These are phyloP conservation scores for Cymbidium sinense DNA, from an alignment of 106 monocot species.

Conservation along the genomic window DNA sequence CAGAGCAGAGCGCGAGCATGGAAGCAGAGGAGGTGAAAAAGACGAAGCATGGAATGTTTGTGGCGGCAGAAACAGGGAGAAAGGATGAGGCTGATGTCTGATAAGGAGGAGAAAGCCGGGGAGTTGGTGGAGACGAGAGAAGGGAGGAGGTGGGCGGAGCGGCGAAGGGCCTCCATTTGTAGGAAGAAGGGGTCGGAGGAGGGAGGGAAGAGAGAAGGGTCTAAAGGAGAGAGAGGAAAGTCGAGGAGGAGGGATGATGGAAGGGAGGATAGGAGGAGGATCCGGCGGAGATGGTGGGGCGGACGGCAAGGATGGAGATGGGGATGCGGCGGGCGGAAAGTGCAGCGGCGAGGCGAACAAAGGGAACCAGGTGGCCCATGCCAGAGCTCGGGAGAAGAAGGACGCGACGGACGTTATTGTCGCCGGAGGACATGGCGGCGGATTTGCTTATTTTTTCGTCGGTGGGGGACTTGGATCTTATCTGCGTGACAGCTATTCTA, in stretches of 20 bases:
- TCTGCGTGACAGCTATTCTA: too few species aligned
- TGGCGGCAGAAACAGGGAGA: conserved; percentile 7
- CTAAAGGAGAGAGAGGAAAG: conserved; percentile 23
- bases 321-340: conserved; percentile 22
- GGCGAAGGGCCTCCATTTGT: conserved; percentile 36
- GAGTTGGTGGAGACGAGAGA: conserved; percentile 19
- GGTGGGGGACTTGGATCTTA: too few species aligned
- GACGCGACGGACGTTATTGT: conserved; percentile 6
- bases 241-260: conserved; percentile 24
- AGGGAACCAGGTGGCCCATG: conserved; percentile 59
- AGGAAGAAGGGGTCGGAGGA: conserved; percentile 47
- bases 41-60: conserved; percentile 23
- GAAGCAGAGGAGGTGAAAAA: conserved; percentile 40
- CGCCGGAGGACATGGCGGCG: neutral
- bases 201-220: conserved; percentile 10
- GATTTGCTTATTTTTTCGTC: neutral
- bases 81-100: conserved; percentile 27
- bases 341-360: conserved; percentile 32
- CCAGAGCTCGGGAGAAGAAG: conserved; percentile 48
- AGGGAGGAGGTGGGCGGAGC: conserved; percentile 30
- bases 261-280: conserved; percentile 19
- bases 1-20: conserved; percentile 28
- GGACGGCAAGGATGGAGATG: conserved; percentile 25
- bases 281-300: conserved; percentile 34
- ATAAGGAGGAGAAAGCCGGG: conserved; percentile 19